Conservation (phyloP, 768 basidiomycete genomes). For the Solioccasus polychromus region DNA sequence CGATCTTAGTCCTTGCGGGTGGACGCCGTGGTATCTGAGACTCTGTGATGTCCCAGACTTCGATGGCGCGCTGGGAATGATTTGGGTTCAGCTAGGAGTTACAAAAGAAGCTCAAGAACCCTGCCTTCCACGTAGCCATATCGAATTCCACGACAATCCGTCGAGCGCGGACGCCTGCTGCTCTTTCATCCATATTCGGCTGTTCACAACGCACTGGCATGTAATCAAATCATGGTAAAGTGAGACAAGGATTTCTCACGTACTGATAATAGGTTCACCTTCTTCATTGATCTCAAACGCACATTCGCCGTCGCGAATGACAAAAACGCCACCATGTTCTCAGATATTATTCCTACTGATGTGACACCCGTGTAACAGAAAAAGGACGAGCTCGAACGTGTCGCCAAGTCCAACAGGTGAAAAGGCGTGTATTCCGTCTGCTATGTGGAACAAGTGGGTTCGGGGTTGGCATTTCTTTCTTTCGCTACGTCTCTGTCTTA, state of each 20-base stretch:
- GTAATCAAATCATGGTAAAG: background rate
- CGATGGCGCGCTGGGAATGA: slow-evolving; percentile 74
- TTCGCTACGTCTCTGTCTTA: slow-evolving; percentile 5
- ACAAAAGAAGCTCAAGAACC: slow-evolving; percentile 13
- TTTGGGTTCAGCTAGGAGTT: background rate
- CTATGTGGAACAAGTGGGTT: slow-evolving; percentile 8
- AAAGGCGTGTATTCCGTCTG: slow-evolving; percentile 20
- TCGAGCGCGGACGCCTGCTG: slow-evolving; percentile 61
- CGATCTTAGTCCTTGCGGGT: slow-evolving; percentile 51
- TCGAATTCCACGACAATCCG: slow-evolving; percentile 94
- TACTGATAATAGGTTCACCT: slow-evolving; percentile 76
- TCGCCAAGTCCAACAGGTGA: slow-evolving; percentile 99
- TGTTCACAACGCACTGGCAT: slow-evolving; percentile 58
- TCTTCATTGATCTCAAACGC: slow-evolving; percentile 66
- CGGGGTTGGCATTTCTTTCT: slow-evolving; percentile 22
- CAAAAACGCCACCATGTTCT: slow-evolving; percentile 48
- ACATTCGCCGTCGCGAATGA: slow-evolving; percentile 82
- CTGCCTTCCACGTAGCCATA: slow-evolving; percentile 83
- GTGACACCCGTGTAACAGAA: slow-evolving; percentile 47
- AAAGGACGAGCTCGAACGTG: slow-evolving; percentile 99
- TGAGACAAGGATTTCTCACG: slow-evolving; percentile 23
- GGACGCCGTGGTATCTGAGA: slow-evolving; percentile 75
- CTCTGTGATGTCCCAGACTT: slow-evolving; percentile 77
- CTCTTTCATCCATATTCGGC: slow-evolving; percentile 62
- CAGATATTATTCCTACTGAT: slow-evolving; percentile 1